These are phyloP conservation scores for Termitomyces sp. DNA, from an alignment of 768 basidiomycete species.

Conservation along the genomic window DNA sequence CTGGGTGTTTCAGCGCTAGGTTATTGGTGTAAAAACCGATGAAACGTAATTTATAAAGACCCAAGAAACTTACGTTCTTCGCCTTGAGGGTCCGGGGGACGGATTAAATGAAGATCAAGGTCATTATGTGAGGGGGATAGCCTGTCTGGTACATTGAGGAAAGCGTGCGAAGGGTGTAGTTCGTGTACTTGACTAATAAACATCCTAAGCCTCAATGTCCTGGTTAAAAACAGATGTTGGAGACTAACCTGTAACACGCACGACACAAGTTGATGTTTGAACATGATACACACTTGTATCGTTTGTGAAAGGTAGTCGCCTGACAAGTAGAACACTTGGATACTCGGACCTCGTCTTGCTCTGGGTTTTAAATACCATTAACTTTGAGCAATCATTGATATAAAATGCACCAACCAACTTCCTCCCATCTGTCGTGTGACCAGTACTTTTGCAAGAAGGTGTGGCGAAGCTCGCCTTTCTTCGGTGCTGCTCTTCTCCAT, in stretches of 20 bases:
- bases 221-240: background rate
- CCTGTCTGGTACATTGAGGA: constrained; percentile 74
- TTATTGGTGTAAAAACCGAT: background rate
- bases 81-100: constrained; percentile 38
- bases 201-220: background rate
- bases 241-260: constrained; percentile 70
- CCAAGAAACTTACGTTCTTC: constrained; percentile 51
- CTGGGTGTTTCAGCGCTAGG: constrained; percentile 73
- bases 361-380: constrained; percentile 21
- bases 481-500: constrained; percentile 65
- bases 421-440: constrained; percentile 80
- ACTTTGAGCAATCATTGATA: background rate
- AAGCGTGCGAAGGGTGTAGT: constrained; percentile 85
- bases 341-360: constrained; percentile 65
- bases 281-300: constrained; percentile 86
- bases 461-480: constrained; percentile 77
- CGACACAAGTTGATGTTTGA: constrained; percentile 75
- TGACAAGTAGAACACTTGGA: constrained; percentile 81
- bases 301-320: constrained; percentile 49
- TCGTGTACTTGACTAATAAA: constrained; percentile 76
- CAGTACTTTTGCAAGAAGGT: constrained; percentile 85
- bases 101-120: constrained; percentile 27
- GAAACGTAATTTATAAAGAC: background rate
- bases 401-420: constrained; percentile 61
- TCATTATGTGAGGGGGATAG: constrained; percentile 35